Conservation (phyloP, 495 filamentous ascomycete species). For the Xylaria curta region DNA sequence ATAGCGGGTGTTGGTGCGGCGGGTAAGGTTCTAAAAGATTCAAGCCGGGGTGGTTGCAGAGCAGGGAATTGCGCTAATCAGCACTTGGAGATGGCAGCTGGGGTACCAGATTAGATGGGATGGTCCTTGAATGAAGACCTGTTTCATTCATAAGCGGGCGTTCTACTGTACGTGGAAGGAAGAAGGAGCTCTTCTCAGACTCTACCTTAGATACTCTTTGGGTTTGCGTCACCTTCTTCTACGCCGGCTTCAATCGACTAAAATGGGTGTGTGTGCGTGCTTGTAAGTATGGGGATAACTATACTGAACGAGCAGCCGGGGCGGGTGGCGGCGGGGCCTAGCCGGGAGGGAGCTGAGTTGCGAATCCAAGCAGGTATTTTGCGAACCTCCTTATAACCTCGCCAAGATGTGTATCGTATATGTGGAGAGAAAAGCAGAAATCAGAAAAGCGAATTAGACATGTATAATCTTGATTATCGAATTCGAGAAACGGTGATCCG, state of each 20-base stretch:
- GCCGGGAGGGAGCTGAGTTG: constrained; percentile 8
- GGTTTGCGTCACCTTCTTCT: not conserved
- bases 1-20: not conserved
- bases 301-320: not conserved
- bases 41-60: not conserved
- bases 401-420: not conserved
- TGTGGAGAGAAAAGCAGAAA: not conserved
- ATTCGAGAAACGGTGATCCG: not conserved
- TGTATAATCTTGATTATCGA: not conserved
- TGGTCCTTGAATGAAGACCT: not conserved
- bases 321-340: constrained; percentile 10
- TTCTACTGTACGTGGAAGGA: no score
- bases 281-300: not conserved
- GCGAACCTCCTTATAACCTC: not conserved
- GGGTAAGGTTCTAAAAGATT: not conserved
- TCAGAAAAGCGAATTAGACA: not conserved
- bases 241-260: constrained; percentile 1
- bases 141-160: not conserved
- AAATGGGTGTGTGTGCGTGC: not conserved
- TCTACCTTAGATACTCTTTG: not conserved
- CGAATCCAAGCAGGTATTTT: not conserved
- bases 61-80: constrained; percentile 9
- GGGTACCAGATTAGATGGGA: not conserved
- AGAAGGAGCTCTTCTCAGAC: not conserved
- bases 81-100: not conserved